Evolutionary conservation across 2,329 filamentous ascomycete genomes (phyloP), one percentile per base, ranked within the genome.

Genomic region (Podosphaera xanthii): DNA sequence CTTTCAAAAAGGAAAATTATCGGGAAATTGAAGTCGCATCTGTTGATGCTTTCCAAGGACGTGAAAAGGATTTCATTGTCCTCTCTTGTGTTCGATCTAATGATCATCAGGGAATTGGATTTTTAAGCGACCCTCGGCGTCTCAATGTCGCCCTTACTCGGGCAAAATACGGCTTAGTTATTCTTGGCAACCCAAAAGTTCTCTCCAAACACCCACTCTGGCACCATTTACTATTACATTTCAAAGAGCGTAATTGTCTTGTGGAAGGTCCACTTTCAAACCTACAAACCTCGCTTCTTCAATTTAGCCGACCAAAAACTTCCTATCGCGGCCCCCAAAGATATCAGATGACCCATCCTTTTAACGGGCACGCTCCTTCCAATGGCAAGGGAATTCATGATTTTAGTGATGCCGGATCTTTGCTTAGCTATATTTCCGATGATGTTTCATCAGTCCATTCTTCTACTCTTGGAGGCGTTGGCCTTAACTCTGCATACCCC

Each of bases 11-110:
- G 74, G 92, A 98, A 70, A 82, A 85, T 67, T 98, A 98, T 77
- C 97, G 97, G 73, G 91, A 97, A 68, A 91, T 98, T 33, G 92
- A 98, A 71, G 92, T 98, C 48, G 92, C 92, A 3, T 97, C 91
- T 0, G 92, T 98, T 44, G 92, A 98, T 75, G 92, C 92, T 30
- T 98, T 98, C 78, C 92, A 98, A 70, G 92, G 92, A 58, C 86
- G 92, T 75, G 92, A 98, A 73, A 98, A 98, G 74, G 92, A 98
- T 69, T 98, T 95, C 68, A 98, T 98, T 67, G 90, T 98, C 46
- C 77, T 98, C 38, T 97, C 92, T 62, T 98, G 92, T 69, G 92
- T 98, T 57, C 87, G 92, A 69, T 97, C 91, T 69, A 98, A 98
- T 70, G 92, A 98, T 67, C 94, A 97, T 70, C 92, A 98, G 71